Percentiles rank a stretch among this genome's conserved stretches.
Conservation (phyloP, 352 stramenopile genomes). For the Phytophthora ohioensis region DNA sequence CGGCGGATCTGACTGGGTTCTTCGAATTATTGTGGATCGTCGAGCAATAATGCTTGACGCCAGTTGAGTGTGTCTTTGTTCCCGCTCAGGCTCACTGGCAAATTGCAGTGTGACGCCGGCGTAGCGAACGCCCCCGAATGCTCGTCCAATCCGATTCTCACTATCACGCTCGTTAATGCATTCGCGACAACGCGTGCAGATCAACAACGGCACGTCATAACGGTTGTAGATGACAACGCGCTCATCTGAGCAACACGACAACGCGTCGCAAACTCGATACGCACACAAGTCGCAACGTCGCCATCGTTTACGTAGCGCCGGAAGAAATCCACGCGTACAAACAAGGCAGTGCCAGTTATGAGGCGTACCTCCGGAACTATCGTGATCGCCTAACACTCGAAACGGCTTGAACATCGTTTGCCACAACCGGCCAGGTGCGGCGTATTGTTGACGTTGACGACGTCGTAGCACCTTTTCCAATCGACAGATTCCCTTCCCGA, state of each 20-base stretch:
- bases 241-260: constrained; percentile 37
- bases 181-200: constrained; percentile 41
- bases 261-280: constrained; percentile 37
- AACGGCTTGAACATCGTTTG: constrained; percentile 17
- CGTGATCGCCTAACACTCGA: constrained; percentile 6
- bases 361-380: constrained; percentile 2
- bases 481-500: constrained; percentile 33
- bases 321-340: constrained; percentile 34
- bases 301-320: constrained; percentile 27
- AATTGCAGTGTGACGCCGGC: background rate
- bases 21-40: too few species aligned
- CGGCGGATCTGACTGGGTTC: too few species aligned
- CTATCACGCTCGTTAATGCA: constrained; percentile 35
- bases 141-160: background rate
- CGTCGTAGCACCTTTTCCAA: constrained; percentile 35
- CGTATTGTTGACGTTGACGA: constrained; percentile 10
- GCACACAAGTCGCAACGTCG: constrained; percentile 39
- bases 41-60: too few species aligned
- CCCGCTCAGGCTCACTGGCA: too few species aligned
- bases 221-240: constrained; percentile 46
- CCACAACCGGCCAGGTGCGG: constrained; percentile 22
- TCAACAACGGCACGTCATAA: constrained; percentile 34
- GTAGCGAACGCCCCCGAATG: constrained; percentile 11
- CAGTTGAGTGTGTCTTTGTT: too few species aligned
- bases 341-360: constrained; percentile 44